phyloP scores from a whole-genome alignment of 1,139 yeast species.

The Hansenula lynferdii region DNA sequence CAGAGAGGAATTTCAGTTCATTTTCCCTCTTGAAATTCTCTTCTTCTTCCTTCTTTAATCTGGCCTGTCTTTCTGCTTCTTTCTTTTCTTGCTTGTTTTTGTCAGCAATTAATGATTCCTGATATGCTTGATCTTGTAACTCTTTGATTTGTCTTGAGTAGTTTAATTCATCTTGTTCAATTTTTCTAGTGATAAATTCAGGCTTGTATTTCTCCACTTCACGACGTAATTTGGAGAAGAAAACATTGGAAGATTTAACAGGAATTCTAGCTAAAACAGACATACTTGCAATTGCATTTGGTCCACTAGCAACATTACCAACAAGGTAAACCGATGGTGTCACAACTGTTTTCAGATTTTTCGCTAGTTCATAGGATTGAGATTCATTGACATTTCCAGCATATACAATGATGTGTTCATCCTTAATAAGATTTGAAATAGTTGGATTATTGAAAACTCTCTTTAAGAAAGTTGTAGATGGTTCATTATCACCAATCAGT shows the following conservation, averaged over 20 bases:
- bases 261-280: slow-evolving; percentile 27
- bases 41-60: slow-evolving; percentile 5
- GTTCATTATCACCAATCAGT: slow-evolving; percentile 24
- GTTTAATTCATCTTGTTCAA: slow-evolving; percentile 29
- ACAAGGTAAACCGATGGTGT: slow-evolving; percentile 30
- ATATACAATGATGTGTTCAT: slow-evolving; percentile 25
- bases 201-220: slow-evolving; percentile 28
- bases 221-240: slow-evolving; percentile 23
- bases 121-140: slow-evolving; percentile 33
- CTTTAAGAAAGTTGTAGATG: slow-evolving; percentile 20
- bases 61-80: slow-evolving; percentile 16
- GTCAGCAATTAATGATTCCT: slow-evolving; percentile 30
- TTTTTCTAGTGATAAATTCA: slow-evolving; percentile 29
- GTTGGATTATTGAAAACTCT: slow-evolving; percentile 23
- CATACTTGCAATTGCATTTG: slow-evolving; percentile 26
- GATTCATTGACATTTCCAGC: slow-evolving; percentile 26
- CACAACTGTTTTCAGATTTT: slow-evolving; percentile 22
- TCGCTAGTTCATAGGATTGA: slow-evolving; percentile 30
- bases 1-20: slow-evolving; percentile 9
- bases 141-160: slow-evolving; percentile 31
- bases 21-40: slow-evolving; percentile 16
- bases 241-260: slow-evolving; percentile 22
- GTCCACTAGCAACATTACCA: slow-evolving; percentile 31
- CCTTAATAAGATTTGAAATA: slow-evolving; percentile 20
- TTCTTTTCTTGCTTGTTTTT: slow-evolving; percentile 24